Percentiles rank a stretch among this genome's conserved stretches.
phyloP scores from a whole-genome alignment of 352 stramenopile genomes.

The Pythium utonaiense region DNA sequence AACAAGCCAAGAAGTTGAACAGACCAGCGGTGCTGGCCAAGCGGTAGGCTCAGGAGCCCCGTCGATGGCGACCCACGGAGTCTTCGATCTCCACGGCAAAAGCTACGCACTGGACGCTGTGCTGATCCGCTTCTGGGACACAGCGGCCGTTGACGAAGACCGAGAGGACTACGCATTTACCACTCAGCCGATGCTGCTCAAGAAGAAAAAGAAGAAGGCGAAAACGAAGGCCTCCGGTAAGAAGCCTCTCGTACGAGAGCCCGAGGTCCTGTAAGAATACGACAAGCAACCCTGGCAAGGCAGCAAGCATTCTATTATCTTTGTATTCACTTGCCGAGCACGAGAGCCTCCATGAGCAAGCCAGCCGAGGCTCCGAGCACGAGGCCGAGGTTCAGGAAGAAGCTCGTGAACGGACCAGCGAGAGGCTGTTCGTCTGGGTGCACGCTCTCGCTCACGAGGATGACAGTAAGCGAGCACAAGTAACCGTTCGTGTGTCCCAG shows the following conservation, averaged over 20 bases:
- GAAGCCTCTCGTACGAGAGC: neutral
- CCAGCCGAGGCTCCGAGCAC: conserved; percentile 70
- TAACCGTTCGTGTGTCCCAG: conserved; percentile 83
- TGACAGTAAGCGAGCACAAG: conserved; percentile 71
- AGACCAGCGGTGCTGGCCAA: no score
- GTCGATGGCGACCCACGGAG: conserved; percentile 18
- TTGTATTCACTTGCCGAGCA: conserved; percentile 34
- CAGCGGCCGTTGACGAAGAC: conserved; percentile 21
- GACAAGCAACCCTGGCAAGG: neutral
- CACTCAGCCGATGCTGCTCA: conserved; percentile 34
- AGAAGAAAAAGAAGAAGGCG: conserved; percentile 11
- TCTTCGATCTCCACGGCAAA: conserved; percentile 35
- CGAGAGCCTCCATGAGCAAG: conserved; percentile 57
- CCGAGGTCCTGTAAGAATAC: neutral
- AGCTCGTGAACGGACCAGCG: conserved; percentile 78
- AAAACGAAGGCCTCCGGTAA: conserved; percentile 24
- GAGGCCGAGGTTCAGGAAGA: conserved; percentile 82
- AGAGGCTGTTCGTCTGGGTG: conserved; percentile 65
- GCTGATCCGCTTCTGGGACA: conserved; percentile 62
- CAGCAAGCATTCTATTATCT: conserved; percentile 1
- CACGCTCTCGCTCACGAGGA: conserved; percentile 81
- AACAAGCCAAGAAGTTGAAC: no score
- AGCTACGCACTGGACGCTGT: conserved; percentile 35
- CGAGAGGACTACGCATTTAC: conserved; percentile 35
- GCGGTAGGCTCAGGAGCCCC: no score